Evolutionary conservation across 2,329 filamentous ascomycete genomes (phyloP), one percentile per base, ranked within the genome.

Genomic region (Fusarium sp.): DNA sequence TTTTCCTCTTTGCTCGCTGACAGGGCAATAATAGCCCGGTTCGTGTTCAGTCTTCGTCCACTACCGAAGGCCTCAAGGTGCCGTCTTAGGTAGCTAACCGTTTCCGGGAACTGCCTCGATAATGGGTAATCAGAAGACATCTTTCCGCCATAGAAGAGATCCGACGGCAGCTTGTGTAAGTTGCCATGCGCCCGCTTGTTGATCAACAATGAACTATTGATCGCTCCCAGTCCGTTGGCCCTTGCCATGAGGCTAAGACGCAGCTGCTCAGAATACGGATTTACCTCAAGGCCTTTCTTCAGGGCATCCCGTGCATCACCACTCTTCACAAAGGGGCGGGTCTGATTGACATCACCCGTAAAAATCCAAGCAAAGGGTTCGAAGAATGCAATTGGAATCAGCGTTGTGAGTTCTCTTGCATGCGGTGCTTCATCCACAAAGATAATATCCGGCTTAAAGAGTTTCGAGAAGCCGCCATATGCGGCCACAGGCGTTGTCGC

Each of bases 391-490:
- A 86, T 75, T 0, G 84, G 79, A 3, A 86, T 85, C 22, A 86
- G 71, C 0, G 82, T 83, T 0, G 84, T 85, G 0, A 86, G 75
- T 69, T 86, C 85, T 20, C 84, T 76, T 0, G 83, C 83, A 47
- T 86, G 84, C 0, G 84, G 82, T 0, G 83, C 82, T 79, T 97
- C 94, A 46, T 95, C 94, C 70, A 97, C 93, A 77, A 97, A 95
- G 1, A 96, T 89, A 71, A 97, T 91, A 74, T 96, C 93, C 0
- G 94, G 93, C 71, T 92, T 91, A 36, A 94, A 94, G 11, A 94
- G 76, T 4, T 77, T 79, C 0, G 79, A 72, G 38, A 86, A 84
- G 1, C 75, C 71, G 0, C 80, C 80, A 7, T 78, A 80, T 0
- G 83, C 81, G 6, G 84, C 83, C 2, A 85, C 84, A 0, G 85